These are phyloP conservation scores for Taphrina pruni DNA, from an alignment of 1,139 yeast species.

Conservation along the genomic window DNA sequence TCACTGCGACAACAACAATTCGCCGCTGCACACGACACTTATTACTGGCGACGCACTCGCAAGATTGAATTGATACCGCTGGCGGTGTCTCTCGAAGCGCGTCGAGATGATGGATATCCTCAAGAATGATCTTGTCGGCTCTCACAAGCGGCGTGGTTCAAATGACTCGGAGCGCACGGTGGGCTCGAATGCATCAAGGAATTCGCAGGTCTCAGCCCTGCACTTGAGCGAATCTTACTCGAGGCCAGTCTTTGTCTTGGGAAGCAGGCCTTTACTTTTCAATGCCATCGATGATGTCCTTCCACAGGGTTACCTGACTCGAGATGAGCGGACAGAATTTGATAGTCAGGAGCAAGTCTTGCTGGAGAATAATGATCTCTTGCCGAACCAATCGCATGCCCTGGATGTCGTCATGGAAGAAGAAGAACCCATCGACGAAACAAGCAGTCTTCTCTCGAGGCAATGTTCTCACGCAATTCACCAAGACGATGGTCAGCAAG, in stretches of 20 bases:
- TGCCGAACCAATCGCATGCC: slow-evolving; percentile 28
- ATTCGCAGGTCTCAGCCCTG: slow-evolving; percentile 32
- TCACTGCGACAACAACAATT: slow-evolving; percentile 2
- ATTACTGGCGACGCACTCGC: neutral
- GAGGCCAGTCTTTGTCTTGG: slow-evolving; percentile 35
- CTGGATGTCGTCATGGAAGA: slow-evolving; percentile 38
- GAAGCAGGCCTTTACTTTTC: slow-evolving; percentile 29
- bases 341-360: slow-evolving; percentile 31
- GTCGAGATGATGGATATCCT: neutral
- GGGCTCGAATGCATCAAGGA: slow-evolving; percentile 25
- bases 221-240: slow-evolving; percentile 38
- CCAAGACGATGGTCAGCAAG: slow-evolving; percentile 8
- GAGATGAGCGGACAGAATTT: slow-evolving; percentile 30
- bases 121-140: slow-evolving; percentile 13
- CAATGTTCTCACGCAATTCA: slow-evolving; percentile 11
- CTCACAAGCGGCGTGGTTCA: neutral
- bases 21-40: slow-evolving; percentile 6
- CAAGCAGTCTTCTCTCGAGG: slow-evolving; percentile 29
- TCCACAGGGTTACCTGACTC: slow-evolving; percentile 35
- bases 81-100: neutral
- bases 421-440: slow-evolving; percentile 31
- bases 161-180: slow-evolving; percentile 20
- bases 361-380: slow-evolving; percentile 31
- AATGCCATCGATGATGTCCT: slow-evolving; percentile 22
- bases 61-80: neutral